Evolutionary conservation across 75 land plant genomes (phyloP), one percentile per base, ranked within the genome.

Genomic region (Sequoia sempervirens): DNA sequence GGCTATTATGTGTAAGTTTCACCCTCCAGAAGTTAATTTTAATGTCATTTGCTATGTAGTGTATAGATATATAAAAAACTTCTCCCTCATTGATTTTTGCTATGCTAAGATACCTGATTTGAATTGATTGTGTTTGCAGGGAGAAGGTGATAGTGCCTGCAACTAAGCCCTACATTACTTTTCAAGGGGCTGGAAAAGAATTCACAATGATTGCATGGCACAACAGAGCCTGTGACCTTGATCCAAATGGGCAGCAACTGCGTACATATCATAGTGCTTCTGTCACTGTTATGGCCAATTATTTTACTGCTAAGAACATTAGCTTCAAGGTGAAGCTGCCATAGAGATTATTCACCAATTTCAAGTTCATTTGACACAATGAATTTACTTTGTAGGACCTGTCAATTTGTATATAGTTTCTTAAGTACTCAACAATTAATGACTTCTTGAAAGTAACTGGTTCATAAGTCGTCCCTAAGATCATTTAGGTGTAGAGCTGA

Each of bases 121-220:
- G 80, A 40, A 45, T 66, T 83, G 36, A 46, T 56, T 61, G 45
- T 6, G 10, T 56, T 28, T 83, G 84, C 89, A 97, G 99, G 70
- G 99, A 97, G 93, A 97, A 97, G 87, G 98, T 97, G 84, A 85
- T 88, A 89, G 92, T 96, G n/a, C 97, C 98, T 58, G 90, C 82
- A 80, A 84, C 90, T 5, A 95, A 96, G 87, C 95, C 98, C 5
- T 96, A 86, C 93, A 87, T 97, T 15, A 97, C 98, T 37, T 91
- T 97, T 79, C 90, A 92, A 70, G 99, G 99, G 2, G 95, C 80
- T 5, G 99, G 98, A 64, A 88, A 85, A 36, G 93, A 89, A 11
- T 69, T 28, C 41, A 97, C 96, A 61, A 80, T 90, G 81, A 93
- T 97, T 17, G 91, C 88, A 74, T 95, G 94, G 93, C 92, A 91